phyloP scores from a whole-genome alignment of 805 yeast genomes.

The Kluyveromyces lactis region DNA sequence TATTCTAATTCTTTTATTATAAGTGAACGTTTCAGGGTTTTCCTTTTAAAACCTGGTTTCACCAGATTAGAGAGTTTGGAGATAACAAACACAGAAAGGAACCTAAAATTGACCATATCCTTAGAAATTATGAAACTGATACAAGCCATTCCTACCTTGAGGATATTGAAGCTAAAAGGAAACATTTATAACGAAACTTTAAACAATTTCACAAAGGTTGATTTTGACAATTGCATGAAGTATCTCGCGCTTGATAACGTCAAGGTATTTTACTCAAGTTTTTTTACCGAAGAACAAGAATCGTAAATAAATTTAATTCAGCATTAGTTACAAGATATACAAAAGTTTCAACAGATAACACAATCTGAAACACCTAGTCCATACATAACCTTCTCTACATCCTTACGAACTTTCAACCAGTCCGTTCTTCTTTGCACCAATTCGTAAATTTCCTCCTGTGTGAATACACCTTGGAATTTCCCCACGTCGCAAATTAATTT shows the following conservation, averaged over 20 bases:
- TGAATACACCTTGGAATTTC: constrained; percentile 80
- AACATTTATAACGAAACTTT: constrained; percentile 30
- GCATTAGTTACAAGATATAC: too few species aligned
- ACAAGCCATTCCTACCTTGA: constrained; percentile 26
- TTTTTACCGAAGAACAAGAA: constrained; percentile 14
- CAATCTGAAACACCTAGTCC: constrained; percentile 84
- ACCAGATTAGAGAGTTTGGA: constrained; percentile 20
- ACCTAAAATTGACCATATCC: constrained; percentile 26
- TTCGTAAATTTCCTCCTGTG: constrained; percentile 91
- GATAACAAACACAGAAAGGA: constrained; percentile 23
- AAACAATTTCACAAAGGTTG: constrained; percentile 21
- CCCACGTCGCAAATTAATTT: constrained; percentile 73
- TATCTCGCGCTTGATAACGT: constrained; percentile 26
- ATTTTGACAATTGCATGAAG: constrained; percentile 21
- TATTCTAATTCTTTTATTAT: constrained; percentile 29
- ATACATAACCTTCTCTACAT: constrained; percentile 91
- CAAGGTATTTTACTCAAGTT: constrained; percentile 29
- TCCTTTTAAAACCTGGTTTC: constrained; percentile 21
- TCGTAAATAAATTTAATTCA: background rate
- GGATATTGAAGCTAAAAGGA: constrained; percentile 24
- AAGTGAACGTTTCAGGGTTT: constrained; percentile 30
- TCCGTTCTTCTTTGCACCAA: constrained; percentile 82
- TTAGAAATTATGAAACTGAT: constrained; percentile 26
- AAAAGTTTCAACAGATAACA: constrained; percentile 25
- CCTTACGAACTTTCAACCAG: constrained; percentile 67